Evolutionary conservation across 2,329 filamentous ascomycete species (phyloP), one percentile per base, ranked within the genome.

Genomic region (Dactylellina drechsleri): DNA sequence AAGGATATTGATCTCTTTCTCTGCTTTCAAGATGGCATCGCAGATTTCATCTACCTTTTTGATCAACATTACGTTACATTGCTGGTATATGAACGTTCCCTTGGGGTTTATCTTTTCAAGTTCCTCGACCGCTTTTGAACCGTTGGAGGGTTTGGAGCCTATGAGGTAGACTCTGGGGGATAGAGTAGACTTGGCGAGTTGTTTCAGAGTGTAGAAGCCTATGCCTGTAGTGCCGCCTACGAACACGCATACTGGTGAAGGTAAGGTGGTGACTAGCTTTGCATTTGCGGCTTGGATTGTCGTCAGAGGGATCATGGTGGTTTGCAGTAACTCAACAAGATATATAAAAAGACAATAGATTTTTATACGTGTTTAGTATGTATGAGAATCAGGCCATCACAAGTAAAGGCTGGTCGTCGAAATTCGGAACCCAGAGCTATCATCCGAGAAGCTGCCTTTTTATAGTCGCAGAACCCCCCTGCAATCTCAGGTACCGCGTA

Each of bases 1-100:
- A 0, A 89, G 80, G 2, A 88, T 79, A 78, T 89, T 87, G 71
- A 89, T 83, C 26, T 82, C 82, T 43, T 81, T 80, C 78, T 88
- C 87, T 73, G 84, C 84, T 31, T 80, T 78, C 71, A 81, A 81
- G 67, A 89, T 86, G 60, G 87, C 82, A 5, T 81, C 80, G 79
- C 85, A 87, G 1, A 84, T 82, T 5, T 82, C 79, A 76, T 87
- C 85, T 1, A 87, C 85, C 23, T 82, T 83, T 15, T 78, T 79
- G n/a, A 87, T 77, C 43, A 86, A 80, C 31, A 82, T 82, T 2
- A 85, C 80, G 73, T 87, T 84, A n/a, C 81, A 81, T 47, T 81
- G 77, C 16, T 85, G 79, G 78, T 86, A 87, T n/a, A 78, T 81
- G 70, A 83, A 84, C 7, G 81, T 78, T 5, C 83, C 84, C 12